Percentiles rank a stretch among this genome's conserved stretches.
phyloP scores from a whole-genome alignment of 441 rosid genomes.

The Brassica hybrid region DNA sequence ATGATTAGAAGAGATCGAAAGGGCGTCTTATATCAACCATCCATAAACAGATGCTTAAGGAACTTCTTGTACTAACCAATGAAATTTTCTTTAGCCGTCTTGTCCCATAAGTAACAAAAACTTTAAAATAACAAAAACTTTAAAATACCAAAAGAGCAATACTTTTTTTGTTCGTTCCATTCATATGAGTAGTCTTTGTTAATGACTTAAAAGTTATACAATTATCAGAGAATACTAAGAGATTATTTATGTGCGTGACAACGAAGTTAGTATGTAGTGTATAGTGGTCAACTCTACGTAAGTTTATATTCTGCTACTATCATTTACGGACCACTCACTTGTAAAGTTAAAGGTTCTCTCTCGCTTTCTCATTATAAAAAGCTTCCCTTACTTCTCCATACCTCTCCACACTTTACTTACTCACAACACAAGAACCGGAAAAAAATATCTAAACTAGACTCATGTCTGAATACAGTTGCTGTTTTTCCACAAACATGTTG shows the following conservation, averaged over 20 bases:
- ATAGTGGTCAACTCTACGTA: slow-evolving; percentile 46
- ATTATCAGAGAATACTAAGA: neutral
- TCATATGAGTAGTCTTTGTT: too few relatives aligned
- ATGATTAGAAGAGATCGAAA: slow-evolving; percentile 35
- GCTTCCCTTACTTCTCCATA: slow-evolving; percentile 34
- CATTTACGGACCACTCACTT: slow-evolving; percentile 39
- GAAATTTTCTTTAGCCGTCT: slow-evolving; percentile 14
- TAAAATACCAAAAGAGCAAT: too few relatives aligned
- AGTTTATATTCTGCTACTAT: slow-evolving; percentile 32
- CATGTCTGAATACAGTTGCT: slow-evolving; percentile 26
- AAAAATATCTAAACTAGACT: slow-evolving; percentile 18
- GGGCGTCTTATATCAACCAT: slow-evolving; percentile 38
- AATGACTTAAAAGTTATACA: neutral
- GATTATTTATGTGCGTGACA: slow-evolving; percentile 21
- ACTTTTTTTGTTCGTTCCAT: too few relatives aligned
- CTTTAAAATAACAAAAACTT: neutral
- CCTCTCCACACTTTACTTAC: slow-evolving; percentile 40
- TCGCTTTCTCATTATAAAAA: slow-evolving; percentile 22
- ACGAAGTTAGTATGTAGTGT: slow-evolving; percentile 29
- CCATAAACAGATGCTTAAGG: slow-evolving; percentile 41
- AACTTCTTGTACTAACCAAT: slow-evolving; percentile 36
- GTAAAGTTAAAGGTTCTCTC: slow-evolving; percentile 37
- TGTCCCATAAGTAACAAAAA: slow-evolving; percentile 20
- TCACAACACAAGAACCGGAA: slow-evolving; percentile 19
- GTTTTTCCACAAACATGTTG: slow-evolving; percentile 28